phyloP scores from a whole-genome alignment of 768 basidiomycete species.

The Boletus tomentosulus region DNA sequence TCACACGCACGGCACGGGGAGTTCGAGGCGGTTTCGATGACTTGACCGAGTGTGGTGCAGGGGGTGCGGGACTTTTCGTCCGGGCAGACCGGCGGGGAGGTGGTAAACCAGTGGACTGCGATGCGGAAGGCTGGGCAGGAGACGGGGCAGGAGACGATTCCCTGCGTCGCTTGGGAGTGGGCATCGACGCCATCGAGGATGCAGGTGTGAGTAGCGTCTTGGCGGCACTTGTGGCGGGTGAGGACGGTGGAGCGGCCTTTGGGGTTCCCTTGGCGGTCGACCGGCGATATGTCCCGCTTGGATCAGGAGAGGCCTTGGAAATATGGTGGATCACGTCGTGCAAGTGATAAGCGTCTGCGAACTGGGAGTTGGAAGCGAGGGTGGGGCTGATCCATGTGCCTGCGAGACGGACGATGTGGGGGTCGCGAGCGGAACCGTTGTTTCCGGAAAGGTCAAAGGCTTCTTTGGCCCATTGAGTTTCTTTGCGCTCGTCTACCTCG shows the following conservation, averaged over 20 bases:
- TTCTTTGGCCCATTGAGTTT: conserved; percentile 81
- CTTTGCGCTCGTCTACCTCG: conserved; percentile 72
- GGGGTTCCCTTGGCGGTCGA: conserved; percentile 40
- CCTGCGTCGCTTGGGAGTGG: conserved; percentile 60
- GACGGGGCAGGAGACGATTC: conserved; percentile 47
- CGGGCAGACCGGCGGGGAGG: conserved; percentile 43
- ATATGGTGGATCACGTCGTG: conserved; percentile 59
- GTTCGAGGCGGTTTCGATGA: conserved; percentile 31
- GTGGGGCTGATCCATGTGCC: conserved; percentile 80
- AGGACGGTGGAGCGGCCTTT: conserved; percentile 26
- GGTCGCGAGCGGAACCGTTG: conserved; percentile 65
- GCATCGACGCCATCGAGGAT: conserved; percentile 36
- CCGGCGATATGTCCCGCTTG: conserved; percentile 71
- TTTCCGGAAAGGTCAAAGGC: conserved; percentile 71
- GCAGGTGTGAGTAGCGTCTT: conserved; percentile 32
- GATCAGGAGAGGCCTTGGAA: conserved; percentile 72
- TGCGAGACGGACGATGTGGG: conserved; percentile 68
- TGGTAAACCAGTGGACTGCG: conserved; percentile 28
- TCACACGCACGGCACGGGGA: conserved; percentile 19
- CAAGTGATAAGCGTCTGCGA: conserved; percentile 68
- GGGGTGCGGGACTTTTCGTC: conserved; percentile 39
- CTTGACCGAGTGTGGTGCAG: conserved; percentile 28
- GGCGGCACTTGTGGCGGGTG: conserved; percentile 20
- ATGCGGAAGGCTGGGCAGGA: conserved; percentile 11
- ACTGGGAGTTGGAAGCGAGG: conserved; percentile 49